Evolutionary conservation across 495 filamentous ascomycete genomes (phyloP).

Genomic region (Daldinia grandis): DNA sequence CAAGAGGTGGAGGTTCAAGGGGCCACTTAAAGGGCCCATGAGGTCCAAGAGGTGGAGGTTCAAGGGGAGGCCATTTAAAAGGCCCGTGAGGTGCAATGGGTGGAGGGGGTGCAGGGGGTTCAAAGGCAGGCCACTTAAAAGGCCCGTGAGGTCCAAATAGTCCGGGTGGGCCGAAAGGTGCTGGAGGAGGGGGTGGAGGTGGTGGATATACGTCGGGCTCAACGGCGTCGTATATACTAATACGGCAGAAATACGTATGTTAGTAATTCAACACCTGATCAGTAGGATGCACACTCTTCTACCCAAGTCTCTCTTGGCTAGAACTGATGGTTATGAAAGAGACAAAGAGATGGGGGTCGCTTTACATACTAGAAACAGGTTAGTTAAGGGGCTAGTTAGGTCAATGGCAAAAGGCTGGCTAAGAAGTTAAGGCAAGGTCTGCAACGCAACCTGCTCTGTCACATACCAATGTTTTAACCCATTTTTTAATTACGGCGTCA

Average conservation of each 20-base stretch:
- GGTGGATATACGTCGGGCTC: neutral
- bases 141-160: too few relatives aligned
- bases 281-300: neutral
- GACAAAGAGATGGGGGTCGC: neutral
- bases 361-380: neutral
- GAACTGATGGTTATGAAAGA: neutral
- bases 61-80: too few relatives aligned
- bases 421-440: neutral
- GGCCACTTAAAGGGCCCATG: too few relatives aligned
- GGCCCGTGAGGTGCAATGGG: too few relatives aligned
- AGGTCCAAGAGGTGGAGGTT: too few relatives aligned
- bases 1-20: too few relatives aligned
- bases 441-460: neutral
- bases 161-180: neutral
- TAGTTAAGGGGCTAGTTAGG: neutral
- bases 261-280: neutral
- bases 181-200: too few relatives aligned
- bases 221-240: neutral
- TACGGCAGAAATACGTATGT: neutral
- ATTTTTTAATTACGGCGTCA: conserved; percentile 7
- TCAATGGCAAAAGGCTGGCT: neutral
- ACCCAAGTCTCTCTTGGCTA: neutral
- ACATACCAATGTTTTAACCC: conserved; percentile 23
- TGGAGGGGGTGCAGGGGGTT: too few relatives aligned
- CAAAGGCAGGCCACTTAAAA: too few relatives aligned